Base-by-base conservation (phyloP, 371 early-diverging fungal genomes). In the Furculomyces boomerangus region DNA sequence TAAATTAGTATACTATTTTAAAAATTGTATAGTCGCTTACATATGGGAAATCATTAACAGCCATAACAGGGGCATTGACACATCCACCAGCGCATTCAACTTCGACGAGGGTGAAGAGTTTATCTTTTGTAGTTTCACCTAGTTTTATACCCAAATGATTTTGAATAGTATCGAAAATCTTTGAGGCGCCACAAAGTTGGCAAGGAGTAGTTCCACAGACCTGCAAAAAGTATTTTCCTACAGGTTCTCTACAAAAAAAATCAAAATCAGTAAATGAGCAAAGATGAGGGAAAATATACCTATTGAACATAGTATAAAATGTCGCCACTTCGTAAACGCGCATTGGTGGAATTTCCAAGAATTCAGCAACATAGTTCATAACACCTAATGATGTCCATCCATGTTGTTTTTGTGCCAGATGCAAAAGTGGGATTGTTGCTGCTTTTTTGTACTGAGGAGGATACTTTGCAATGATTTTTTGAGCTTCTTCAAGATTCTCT, bases 11-110 rank as follows among this genome's bases (percentile, higher is more conserved):
- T 35, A 35, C 3, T 58, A 58, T 40, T 13, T 25, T 28, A 20
- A 43, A 66, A 76, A 56, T 73, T 84, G 7, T 10, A 51, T 7
- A 22, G 32, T 27, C 7, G 10, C 26, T 54, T 54, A 54, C 91
- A 67, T 86, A 93, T 73, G 93, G 93, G 60, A 94, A 93, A 59
- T 96, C 96, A 69, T 96, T 96, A 58, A 96, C 80, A 45, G 95
- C 92, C 71, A 97, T 70, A 13, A 95, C 94, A 13, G 96, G 98
- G 20, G 96, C 95, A 65, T 97, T 97, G 50, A 92, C 87, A 70
- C 98, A 97, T n/a, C 96, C 98, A 59, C 95, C 96, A 43, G 96
- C 96, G 64, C 98, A 97, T 71, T 97, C 98, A 22, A 97, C 98
- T 67, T 97, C 98, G 10, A 94, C 94, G 54, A 97, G 71, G 32